Base-by-base conservation (phyloP, 768 basidiomycete genomes). In the Kwoniella botswanensis region DNA sequence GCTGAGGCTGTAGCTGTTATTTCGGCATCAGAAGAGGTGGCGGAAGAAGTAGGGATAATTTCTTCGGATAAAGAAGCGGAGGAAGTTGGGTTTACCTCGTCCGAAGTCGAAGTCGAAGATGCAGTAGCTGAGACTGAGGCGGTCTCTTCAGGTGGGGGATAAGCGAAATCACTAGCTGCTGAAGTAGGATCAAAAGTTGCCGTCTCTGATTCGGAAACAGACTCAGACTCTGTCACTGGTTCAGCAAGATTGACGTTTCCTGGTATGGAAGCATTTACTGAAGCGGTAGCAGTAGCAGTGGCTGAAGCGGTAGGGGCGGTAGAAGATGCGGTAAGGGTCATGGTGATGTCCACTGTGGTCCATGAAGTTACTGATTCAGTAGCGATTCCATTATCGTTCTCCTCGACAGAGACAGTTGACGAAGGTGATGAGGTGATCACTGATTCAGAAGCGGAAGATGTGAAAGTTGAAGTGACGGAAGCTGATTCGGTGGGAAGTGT, bases 321-420 rank as follows among this genome's bases (percentile, higher is more conserved):
- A 17, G 63, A 52, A 18, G 70, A 64, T 18, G 59, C 44, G 44
- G 70, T 67, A 24, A 64, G 50, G 24, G 81, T 82, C 75, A 80
- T 79, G 44, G 81, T 82, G 18, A 80, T 75, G 41, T 80, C 74
- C 43, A 78, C 76, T 15, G 70, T 76, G 18, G 72, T 72, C 65
- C 67, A 74, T 44, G 63, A 58, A 9, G 81, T 82, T 15, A 76
- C 17, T 41, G 71, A 77, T 52, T 69, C 78, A 1, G 79, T 82
- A 2, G 63, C 71, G 15, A 82, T 73, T 13, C 79, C 81, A 54
- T 74, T 63, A 7, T 79, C 81, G 63, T 77, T 75, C 62, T 75
- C 75, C 3, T 53, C 54, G 13, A 74, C 70, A 9, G 71, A 63
- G 7, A 21, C 26, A 24, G 71, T 42, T 7, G 70, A 44, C 24